These are phyloP conservation scores for Lentinula boryana DNA, from an alignment of 768 basidiomycete genomes.

Conservation along the genomic window DNA sequence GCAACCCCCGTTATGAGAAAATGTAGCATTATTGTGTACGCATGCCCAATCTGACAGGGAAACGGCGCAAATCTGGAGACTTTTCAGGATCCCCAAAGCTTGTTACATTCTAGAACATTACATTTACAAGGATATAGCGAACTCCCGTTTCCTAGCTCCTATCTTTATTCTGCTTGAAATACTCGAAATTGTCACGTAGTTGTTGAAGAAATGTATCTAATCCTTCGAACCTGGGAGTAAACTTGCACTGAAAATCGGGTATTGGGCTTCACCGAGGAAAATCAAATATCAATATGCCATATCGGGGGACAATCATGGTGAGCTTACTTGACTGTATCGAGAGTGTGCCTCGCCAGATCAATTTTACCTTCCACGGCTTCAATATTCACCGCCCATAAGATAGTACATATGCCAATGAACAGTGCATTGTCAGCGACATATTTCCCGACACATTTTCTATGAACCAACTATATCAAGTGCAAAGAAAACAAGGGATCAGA, in stretches of 20 bases:
- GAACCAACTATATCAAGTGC: not conserved
- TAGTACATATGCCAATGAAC: conserved; percentile 16
- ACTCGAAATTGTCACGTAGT: not conserved
- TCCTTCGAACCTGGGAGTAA: not conserved
- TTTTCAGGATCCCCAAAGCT: too few species aligned
- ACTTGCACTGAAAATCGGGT: not conserved
- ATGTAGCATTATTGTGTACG: too few species aligned
- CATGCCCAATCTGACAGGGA: too few species aligned
- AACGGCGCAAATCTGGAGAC: too few species aligned
- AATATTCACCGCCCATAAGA: conserved; percentile 1
- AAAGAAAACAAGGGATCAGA: not conserved
- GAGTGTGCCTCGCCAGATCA: not conserved
- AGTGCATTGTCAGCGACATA: conserved; percentile 25
- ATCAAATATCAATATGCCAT: not conserved
- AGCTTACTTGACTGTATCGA: not conserved
- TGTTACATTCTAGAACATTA: too few species aligned
- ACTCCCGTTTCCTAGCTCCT: too few species aligned
- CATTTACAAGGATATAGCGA: too few species aligned
- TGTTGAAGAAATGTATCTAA: not conserved
- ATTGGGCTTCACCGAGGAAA: not conserved
- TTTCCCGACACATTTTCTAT: conserved; percentile 21
- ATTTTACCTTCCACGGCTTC: not conserved
- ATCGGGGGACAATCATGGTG: not conserved
- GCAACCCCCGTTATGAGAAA: too few species aligned
- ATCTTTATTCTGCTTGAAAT: not conserved